These are phyloP conservation scores for Cryptococcus neoformans DNA, from an alignment of 1,284 basidiomycete genomes.

Conservation along the genomic window DNA sequence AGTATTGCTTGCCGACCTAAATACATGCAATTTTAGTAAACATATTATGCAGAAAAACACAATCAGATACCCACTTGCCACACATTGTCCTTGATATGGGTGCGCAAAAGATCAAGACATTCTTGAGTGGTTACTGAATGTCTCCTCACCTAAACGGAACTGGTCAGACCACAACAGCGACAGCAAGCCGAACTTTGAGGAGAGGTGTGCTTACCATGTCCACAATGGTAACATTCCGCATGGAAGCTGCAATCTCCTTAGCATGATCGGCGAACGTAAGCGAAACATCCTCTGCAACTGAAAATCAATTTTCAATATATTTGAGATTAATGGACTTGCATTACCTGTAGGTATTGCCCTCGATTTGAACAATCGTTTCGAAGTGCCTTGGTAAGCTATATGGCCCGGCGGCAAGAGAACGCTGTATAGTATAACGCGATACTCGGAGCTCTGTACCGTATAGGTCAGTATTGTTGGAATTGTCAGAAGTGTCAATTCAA, in stretches of 20 bases:
- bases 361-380: constrained; percentile 37
- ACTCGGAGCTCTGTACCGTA: constrained; percentile 28
- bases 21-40: background rate
- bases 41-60: background rate
- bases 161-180: background rate
- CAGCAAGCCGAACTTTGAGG: background rate
- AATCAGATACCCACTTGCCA: constrained; percentile 62
- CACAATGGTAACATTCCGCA: constrained; percentile 77
- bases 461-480: background rate
- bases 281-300: constrained; percentile 15
- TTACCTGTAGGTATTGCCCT: constrained; percentile 27
- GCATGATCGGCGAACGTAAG: constrained; percentile 27
- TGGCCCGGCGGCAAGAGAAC: constrained; percentile 40
- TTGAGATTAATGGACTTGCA: background rate
- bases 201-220: constrained; percentile 63
- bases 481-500: background rate
- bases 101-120: constrained; percentile 70
- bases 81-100: constrained; percentile 88
- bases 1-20: constrained; percentile 36
- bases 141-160: constrained; percentile 18
- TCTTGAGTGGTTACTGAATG: constrained; percentile 52
- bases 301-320: background rate
- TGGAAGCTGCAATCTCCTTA: constrained; percentile 60
- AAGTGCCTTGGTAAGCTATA: constrained; percentile 26
- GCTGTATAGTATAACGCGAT: constrained; percentile 35